Conservation (phyloP, 1,284 basidiomycete species). For the Macrocystidia cucumis region DNA sequence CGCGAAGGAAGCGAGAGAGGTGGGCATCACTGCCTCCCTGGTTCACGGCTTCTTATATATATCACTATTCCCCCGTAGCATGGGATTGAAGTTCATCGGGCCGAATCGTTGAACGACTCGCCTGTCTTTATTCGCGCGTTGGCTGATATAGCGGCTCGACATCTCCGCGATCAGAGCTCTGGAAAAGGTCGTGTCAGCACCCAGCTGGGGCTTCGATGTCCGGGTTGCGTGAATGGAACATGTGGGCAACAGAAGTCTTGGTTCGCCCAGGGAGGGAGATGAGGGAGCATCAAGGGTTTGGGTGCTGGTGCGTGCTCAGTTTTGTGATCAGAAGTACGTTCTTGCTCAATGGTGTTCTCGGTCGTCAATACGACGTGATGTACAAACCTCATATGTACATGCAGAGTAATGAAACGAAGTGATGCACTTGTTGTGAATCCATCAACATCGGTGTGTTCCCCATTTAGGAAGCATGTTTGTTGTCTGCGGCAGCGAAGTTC, state of each 20-base stretch:
- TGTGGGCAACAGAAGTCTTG: slow-evolving; percentile 87
- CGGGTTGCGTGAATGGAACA: slow-evolving; percentile 85
- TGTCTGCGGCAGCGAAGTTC: too few species aligned
- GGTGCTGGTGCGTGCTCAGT: not conserved
- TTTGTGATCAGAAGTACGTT: too few species aligned
- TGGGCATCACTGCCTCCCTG: slow-evolving; percentile 29
- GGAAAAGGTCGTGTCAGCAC: slow-evolving; percentile 62
- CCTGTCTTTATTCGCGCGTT: slow-evolving; percentile 96
- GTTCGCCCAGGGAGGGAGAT: slow-evolving; percentile 58
- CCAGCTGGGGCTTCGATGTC: slow-evolving; percentile 88
- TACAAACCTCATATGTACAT: too few species aligned
- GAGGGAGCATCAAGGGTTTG: too few species aligned
- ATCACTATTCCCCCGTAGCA: slow-evolving; percentile 40
- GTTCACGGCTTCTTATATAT: slow-evolving; percentile 12
- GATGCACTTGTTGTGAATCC: too few species aligned
- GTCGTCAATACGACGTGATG: too few species aligned
- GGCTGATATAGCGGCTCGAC: slow-evolving; percentile 86
- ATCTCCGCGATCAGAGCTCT: slow-evolving; percentile 59
- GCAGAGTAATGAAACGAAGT: too few species aligned
- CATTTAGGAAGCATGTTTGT: too few species aligned
- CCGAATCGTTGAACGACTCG: slow-evolving; percentile 95
- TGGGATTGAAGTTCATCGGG: slow-evolving; percentile 88
- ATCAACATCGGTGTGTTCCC: too few species aligned
- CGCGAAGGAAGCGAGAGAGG: slow-evolving; percentile 84
- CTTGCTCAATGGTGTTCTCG: too few species aligned